Evolutionary conservation across 352 stramenopile genomes (phyloP).

Genomic region (Pythium periplocum): DNA sequence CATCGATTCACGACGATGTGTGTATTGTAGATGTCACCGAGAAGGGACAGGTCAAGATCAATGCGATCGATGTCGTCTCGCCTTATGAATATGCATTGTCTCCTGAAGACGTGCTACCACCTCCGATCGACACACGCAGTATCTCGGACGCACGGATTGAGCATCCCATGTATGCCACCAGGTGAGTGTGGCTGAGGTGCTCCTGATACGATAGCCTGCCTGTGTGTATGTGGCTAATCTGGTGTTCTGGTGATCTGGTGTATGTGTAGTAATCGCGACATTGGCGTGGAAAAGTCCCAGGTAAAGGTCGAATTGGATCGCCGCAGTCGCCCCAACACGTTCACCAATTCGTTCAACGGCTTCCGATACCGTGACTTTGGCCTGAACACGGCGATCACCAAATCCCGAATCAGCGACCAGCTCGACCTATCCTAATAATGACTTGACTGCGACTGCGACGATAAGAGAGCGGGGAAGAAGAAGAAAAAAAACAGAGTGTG

Average conservation of each 20-base stretch:
- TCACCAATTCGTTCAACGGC: conserved; percentile 83
- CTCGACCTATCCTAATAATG: conserved; percentile 23
- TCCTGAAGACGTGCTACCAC: conserved; percentile 46
- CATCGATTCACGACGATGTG: background rate
- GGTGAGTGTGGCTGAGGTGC: conserved; percentile 16
- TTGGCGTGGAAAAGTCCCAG: conserved; percentile 70
- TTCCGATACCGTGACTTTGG: conserved; percentile 82
- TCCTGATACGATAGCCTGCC: too few species aligned
- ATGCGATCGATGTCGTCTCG: conserved; percentile 43
- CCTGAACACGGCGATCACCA: conserved; percentile 74
- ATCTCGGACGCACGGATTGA: conserved; percentile 57
- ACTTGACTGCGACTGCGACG: too few species aligned
- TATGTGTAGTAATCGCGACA: conserved; percentile 38
- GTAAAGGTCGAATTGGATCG: conserved; percentile 68
- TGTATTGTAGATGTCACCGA: conserved; percentile 42
- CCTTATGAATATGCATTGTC: conserved; percentile 47
- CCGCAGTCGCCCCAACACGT: conserved; percentile 57
- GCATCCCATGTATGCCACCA: conserved; percentile 73
- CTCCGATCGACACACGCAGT: conserved; percentile 41
- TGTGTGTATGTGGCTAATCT: background rate
- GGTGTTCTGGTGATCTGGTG: conserved; percentile 1
- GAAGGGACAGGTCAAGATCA: conserved; percentile 45
- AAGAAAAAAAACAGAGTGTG: too few species aligned
- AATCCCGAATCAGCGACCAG: conserved; percentile 75
- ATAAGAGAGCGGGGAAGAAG: too few species aligned